These are phyloP conservation scores for Ceriops tagal DNA, from an alignment of 345 rosid species.

Conservation along the genomic window DNA sequence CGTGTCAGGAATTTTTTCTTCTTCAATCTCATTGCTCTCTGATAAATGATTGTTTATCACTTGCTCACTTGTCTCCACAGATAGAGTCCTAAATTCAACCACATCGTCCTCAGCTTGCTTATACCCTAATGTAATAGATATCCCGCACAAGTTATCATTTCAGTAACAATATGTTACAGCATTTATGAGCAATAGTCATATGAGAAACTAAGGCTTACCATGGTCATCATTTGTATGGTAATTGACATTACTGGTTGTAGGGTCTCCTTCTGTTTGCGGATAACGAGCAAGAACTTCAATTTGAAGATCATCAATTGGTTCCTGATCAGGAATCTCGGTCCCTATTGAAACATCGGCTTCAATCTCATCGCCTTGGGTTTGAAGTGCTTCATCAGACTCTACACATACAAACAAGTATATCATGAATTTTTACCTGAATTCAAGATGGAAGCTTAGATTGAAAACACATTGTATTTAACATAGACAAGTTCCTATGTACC, in stretches of 20 bases:
- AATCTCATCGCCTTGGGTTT: conserved; percentile 47
- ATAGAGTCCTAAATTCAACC: conserved; percentile 44
- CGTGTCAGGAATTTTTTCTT: conserved; percentile 63
- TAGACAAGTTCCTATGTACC: neutral
- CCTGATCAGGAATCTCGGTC: conserved; percentile 84
- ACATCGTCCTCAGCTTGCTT: conserved; percentile 36
- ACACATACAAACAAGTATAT: conserved; percentile 13
- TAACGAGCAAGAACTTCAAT: conserved; percentile 23
- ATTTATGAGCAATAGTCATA: neutral
- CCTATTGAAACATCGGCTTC: conserved; percentile 80
- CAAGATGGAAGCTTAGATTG: neutral
- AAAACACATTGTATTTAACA: no score
- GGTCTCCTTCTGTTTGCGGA: conserved; percentile 20
- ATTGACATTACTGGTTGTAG: conserved; percentile 26
- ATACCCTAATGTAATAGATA: conserved; percentile 23
- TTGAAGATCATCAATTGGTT: conserved; percentile 46
- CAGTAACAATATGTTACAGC: neutral
- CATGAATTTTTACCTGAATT: conserved; percentile 3
- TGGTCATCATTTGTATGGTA: conserved; percentile 16
- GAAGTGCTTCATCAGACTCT: conserved; percentile 39
- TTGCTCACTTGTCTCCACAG: conserved; percentile 31
- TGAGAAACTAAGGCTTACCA: conserved; percentile 33
- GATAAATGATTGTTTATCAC: conserved; percentile 23
- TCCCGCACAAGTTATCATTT: conserved; percentile 1
- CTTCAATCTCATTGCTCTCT: conserved; percentile 49